Evolutionary conservation across 306 rosid genomes (phyloP).

Genomic region (Prunus kanzakura): DNA sequence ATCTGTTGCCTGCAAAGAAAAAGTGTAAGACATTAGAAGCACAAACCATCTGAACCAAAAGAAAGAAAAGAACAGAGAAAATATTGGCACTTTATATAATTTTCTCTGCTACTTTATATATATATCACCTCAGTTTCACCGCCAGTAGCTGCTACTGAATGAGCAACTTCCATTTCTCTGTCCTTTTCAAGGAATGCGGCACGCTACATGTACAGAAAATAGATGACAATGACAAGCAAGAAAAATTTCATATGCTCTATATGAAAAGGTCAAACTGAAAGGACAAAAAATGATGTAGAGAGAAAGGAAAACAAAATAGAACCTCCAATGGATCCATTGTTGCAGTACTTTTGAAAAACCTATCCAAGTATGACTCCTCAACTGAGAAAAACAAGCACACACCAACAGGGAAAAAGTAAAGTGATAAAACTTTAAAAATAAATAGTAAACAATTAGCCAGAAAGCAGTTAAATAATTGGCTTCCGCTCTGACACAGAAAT

Average conservation of each 20-base stretch:
- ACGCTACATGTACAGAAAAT: slow-evolving; percentile 45
- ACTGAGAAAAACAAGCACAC: slow-evolving; percentile 37
- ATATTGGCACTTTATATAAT: not conserved
- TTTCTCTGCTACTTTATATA: not conserved
- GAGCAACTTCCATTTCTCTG: slow-evolving; percentile 84
- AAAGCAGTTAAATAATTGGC: not conserved
- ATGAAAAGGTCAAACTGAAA: not conserved
- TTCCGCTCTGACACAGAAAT: not conserved
- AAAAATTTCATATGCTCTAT: not conserved
- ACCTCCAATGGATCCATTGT: slow-evolving; percentile 81
- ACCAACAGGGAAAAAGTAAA: not conserved
- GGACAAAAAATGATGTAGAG: not conserved
- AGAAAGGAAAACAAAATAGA: slow-evolving; percentile 18
- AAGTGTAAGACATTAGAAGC: slow-evolving; percentile 1
- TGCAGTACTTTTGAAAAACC: slow-evolving; percentile 73
- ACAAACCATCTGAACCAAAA: not conserved
- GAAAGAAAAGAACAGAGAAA: not conserved
- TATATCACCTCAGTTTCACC: slow-evolving; percentile 78
- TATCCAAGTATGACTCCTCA: slow-evolving; percentile 82
- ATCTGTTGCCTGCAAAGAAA: slow-evolving; percentile 59
- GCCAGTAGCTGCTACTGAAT: slow-evolving; percentile 81
- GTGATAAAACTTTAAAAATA: not conserved
- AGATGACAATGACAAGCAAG: slow-evolving; percentile 11
- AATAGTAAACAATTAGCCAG: not conserved
- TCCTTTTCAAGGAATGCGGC: slow-evolving; percentile 82